Evolutionary conservation across 1,284 basidiomycete genomes (phyloP).

Genomic region (Spongispora temasekensis): DNA sequence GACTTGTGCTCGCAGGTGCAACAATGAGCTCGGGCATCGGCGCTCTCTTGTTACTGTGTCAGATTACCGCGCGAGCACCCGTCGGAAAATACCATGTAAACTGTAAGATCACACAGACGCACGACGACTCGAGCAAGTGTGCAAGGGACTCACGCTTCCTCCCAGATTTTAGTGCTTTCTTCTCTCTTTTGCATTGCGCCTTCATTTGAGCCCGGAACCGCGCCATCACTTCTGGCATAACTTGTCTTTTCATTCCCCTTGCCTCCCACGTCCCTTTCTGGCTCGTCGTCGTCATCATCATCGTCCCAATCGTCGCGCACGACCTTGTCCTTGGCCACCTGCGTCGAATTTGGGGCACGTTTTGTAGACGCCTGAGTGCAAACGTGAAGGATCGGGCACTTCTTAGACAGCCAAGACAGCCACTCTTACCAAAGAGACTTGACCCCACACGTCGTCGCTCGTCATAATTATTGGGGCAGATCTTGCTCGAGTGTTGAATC

Average conservation of each 20-base stretch:
- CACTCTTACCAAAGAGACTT: conserved; percentile 18
- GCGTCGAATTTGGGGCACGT: conserved; percentile 4
- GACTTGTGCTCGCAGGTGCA: conserved; percentile 35
- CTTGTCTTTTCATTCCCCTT: not conserved
- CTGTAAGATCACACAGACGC: conserved; percentile 15
- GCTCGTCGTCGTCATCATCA: conserved; percentile 34
- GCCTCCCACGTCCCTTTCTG: not conserved
- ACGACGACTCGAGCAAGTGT: not conserved
- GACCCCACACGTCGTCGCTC: conserved; percentile 17
- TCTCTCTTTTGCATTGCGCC: conserved; percentile 36
- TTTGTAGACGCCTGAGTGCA: not conserved
- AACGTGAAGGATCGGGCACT: conserved; percentile 16
- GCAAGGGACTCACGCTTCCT: conserved; percentile 43
- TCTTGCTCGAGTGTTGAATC: not conserved
- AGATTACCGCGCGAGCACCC: not conserved
- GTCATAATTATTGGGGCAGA: conserved; percentile 14
- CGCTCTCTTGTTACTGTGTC: conserved; percentile 40
- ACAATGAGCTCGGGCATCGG: conserved; percentile 52
- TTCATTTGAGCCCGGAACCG: too few relatives aligned
- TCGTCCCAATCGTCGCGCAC: conserved; percentile 50
- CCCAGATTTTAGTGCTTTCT: conserved; percentile 43
- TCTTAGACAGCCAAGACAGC: not conserved
- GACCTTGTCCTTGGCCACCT: conserved; percentile 3
- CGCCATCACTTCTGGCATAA: not conserved
- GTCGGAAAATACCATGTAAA: not conserved